A percentile compares a stretch with the other conserved stretches of the same genome.
Conservation (phyloP, 2,329 filamentous ascomycete genomes). For the Curvularia spicifera region DNA sequence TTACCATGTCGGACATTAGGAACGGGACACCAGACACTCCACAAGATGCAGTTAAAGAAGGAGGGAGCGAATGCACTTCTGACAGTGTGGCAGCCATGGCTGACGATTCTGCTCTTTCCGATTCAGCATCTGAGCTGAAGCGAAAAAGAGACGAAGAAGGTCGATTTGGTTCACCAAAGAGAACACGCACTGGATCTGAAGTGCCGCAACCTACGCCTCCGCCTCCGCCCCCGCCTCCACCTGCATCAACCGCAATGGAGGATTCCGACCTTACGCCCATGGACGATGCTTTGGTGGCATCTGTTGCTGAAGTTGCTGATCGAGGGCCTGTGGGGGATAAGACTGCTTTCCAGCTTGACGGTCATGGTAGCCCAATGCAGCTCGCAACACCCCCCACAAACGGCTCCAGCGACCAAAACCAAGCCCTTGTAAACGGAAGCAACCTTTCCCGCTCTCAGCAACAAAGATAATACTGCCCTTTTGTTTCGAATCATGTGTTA, state of each 20-base stretch:
- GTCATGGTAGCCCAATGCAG: slow-evolving; percentile 48
- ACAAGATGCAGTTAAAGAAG: slow-evolving; percentile 8
- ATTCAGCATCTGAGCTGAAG: slow-evolving; percentile 44
- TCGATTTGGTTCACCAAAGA: slow-evolving; percentile 40
- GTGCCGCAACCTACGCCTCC: slow-evolving; percentile 53
- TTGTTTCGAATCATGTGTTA: slow-evolving; percentile 8
- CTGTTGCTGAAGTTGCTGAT: slow-evolving; percentile 25
- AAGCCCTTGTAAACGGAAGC: slow-evolving; percentile 1
- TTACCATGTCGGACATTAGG: slow-evolving; percentile 26
- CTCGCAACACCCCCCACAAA: slow-evolving; percentile 54
- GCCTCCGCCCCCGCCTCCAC: slow-evolving; percentile 49
- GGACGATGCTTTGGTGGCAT: slow-evolving; percentile 30
- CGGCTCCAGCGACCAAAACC: slow-evolving; percentile 34
- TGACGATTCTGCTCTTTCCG: slow-evolving; percentile 31
- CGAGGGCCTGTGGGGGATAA: slow-evolving; percentile 17
- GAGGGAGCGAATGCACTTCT: slow-evolving; percentile 4
- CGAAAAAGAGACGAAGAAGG: slow-evolving; percentile 48
- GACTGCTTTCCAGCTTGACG: slow-evolving; percentile 13
- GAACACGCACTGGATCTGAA: slow-evolving; percentile 39
- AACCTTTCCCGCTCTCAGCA: background rate
- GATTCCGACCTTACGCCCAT: slow-evolving; percentile 31
- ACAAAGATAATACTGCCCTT: background rate
- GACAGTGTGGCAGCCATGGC: slow-evolving; percentile 30
- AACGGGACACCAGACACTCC: slow-evolving; percentile 32
- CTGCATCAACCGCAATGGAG: slow-evolving; percentile 41